A percentile compares a stretch with the other conserved stretches of the same genome.
Evolutionary conservation across 305 asterid genomes (phyloP).

Genomic region (Rubia tinctorum): DNA sequence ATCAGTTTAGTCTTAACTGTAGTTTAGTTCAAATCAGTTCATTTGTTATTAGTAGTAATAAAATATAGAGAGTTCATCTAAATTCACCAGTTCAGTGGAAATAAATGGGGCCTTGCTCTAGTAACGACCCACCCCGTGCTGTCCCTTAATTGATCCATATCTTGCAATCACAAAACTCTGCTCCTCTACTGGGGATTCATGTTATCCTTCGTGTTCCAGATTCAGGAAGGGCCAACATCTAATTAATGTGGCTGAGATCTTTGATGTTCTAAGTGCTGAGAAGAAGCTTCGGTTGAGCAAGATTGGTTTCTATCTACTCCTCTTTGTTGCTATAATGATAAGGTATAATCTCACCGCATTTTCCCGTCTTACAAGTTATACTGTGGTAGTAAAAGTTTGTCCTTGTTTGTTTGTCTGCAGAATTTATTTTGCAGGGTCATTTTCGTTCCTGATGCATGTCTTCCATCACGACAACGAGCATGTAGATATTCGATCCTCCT

Average conservation of each 20-base stretch:
- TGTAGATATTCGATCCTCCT: conserved; percentile 41
- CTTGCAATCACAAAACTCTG: background rate
- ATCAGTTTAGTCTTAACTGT: background rate
- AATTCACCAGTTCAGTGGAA: too few relatives aligned
- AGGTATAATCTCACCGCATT: conserved; percentile 39
- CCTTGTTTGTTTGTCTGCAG: conserved; percentile 10
- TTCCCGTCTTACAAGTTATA: background rate
- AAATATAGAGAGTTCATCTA: too few relatives aligned
- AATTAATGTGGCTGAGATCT: conserved; percentile 82
- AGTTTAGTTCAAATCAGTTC: background rate
- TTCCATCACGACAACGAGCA: conserved; percentile 32
- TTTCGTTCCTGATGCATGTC: conserved; percentile 33
- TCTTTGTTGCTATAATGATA: conserved; percentile 54
- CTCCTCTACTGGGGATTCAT: background rate
- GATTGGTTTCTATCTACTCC: conserved; percentile 61
- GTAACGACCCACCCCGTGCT: too few relatives aligned
- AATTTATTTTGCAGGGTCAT: conserved; percentile 24
- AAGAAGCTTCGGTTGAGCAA: conserved; percentile 68
- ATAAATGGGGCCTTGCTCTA: too few relatives aligned
- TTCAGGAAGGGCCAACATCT: conserved; percentile 65
- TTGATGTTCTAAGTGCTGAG: conserved; percentile 59
- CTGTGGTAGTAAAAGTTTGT: background rate
- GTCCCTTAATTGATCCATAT: background rate
- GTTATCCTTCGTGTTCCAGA: conserved; percentile 31
- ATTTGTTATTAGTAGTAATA: too few relatives aligned